Conservation (phyloP, 371 early-diverging fungal species). For the Rhizopus arrhizus region DNA sequence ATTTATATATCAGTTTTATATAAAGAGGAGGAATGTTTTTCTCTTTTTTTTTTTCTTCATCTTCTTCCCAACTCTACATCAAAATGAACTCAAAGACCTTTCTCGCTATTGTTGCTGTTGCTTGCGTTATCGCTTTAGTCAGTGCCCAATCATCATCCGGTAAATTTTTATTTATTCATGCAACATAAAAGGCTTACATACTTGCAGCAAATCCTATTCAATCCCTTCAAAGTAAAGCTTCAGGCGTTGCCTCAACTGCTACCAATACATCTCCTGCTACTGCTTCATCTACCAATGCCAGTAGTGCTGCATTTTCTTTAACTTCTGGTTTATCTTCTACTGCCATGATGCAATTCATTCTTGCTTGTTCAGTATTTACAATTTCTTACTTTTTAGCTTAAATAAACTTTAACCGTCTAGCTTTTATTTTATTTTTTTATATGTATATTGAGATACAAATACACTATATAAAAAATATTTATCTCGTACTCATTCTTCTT, state of each 20-base stretch:
- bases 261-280: conserved; percentile 23
- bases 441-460: background rate
- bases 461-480: background rate
- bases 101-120: conserved; percentile 19
- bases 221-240: conserved; percentile 30
- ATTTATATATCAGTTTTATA: background rate
- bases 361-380: conserved; percentile 11
- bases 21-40: background rate
- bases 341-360: conserved; percentile 14
- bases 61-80: background rate
- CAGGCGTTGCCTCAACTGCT: conserved; percentile 23
- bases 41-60: background rate
- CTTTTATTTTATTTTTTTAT: background rate
- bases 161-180: background rate
- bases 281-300: conserved; percentile 7
- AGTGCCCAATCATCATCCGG: conserved; percentile 18
- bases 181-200: background rate
- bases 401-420: background rate
- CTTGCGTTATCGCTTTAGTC: conserved; percentile 24
- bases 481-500: conserved; percentile 32
- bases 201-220: conserved; percentile 15
- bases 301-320: conserved; percentile 21
- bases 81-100: conserved; percentile 32
- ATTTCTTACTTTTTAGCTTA: conserved; percentile 22
- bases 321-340: conserved; percentile 12